Conservation (phyloP, 768 basidiomycete species). For the Trametes gibbosa region DNA sequence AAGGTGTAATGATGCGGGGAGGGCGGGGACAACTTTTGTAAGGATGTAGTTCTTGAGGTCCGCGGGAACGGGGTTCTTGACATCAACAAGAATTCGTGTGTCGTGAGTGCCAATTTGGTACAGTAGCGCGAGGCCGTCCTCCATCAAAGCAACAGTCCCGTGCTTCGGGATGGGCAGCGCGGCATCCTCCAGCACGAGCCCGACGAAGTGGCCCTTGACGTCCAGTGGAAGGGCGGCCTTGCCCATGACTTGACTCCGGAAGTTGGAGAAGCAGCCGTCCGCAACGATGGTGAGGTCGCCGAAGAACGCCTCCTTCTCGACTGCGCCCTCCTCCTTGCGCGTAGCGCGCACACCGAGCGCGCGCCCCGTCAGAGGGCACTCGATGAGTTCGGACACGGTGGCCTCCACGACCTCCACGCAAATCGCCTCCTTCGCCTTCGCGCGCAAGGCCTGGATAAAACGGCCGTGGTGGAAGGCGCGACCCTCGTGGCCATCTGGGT, state of each 20-base stretch:
- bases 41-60: constrained; percentile 80
- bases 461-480: constrained; percentile 92
- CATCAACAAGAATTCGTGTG: constrained; percentile 91
- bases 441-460: constrained; percentile 78
- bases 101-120: constrained; percentile 90
- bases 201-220: constrained; percentile 80
- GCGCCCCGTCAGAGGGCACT: constrained; percentile 47
- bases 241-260: constrained; percentile 70
- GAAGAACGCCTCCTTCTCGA: constrained; percentile 51
- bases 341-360: constrained; percentile 70
- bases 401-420: constrained; percentile 84
- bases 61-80: constrained; percentile 78
- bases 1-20: constrained; percentile 69
- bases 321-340: constrained; percentile 34
- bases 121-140: constrained; percentile 84
- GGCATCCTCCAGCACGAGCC: constrained; percentile 77
- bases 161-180: constrained; percentile 69
- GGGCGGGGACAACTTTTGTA: constrained; percentile 70
- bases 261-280: constrained; percentile 95
- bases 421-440: constrained; percentile 53
- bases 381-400: constrained; percentile 73
- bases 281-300: constrained; percentile 86
- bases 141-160: constrained; percentile 81
- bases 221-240: constrained; percentile 44
- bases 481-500: constrained; percentile 71